These are phyloP conservation scores for Sporothrix globosa DNA, from an alignment of 2,329 filamentous ascomycete genomes.

Conservation along the genomic window DNA sequence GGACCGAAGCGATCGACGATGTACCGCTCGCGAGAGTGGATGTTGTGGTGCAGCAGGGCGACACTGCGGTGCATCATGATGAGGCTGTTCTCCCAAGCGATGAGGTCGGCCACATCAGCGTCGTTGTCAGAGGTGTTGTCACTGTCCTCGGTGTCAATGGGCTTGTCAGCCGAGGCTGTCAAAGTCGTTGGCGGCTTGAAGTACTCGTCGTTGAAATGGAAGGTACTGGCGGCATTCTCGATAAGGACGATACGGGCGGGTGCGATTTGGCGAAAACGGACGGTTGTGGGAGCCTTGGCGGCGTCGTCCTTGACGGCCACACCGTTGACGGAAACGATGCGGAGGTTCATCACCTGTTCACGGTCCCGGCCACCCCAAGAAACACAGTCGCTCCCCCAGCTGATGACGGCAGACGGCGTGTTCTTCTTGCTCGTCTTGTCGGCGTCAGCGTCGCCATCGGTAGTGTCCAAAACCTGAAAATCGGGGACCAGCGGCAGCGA, in stretches of 20 bases:
- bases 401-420: slow-evolving; percentile 46
- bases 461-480: not conserved
- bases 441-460: not conserved
- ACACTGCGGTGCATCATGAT: slow-evolving; percentile 28
- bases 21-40: slow-evolving; percentile 33
- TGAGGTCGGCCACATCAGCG: slow-evolving; percentile 35
- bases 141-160: not conserved
- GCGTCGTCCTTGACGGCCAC: slow-evolving; percentile 39
- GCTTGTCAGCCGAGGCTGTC: not conserved
- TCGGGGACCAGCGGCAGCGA: slow-evolving; percentile 47
- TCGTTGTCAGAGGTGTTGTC: slow-evolving; percentile 20
- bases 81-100: slow-evolving; percentile 34
- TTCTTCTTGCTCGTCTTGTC: slow-evolving; percentile 19
- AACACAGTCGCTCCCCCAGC: slow-evolving; percentile 55
- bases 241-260: slow-evolving; percentile 51
- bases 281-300: slow-evolving; percentile 47
- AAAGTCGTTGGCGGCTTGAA: slow-evolving; percentile 22
- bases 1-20: slow-evolving; percentile 32
- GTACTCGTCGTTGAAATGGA: slow-evolving; percentile 33
- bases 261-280: slow-evolving; percentile 52
- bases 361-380: slow-evolving; percentile 46
- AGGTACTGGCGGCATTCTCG: slow-evolving; percentile 47
- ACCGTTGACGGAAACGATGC: slow-evolving; percentile 50
- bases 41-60: slow-evolving; percentile 32
- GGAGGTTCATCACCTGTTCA: slow-evolving; percentile 52